phyloP scores from a whole-genome alignment of 495 filamentous ascomycete genomes.

The Podospora australis region DNA sequence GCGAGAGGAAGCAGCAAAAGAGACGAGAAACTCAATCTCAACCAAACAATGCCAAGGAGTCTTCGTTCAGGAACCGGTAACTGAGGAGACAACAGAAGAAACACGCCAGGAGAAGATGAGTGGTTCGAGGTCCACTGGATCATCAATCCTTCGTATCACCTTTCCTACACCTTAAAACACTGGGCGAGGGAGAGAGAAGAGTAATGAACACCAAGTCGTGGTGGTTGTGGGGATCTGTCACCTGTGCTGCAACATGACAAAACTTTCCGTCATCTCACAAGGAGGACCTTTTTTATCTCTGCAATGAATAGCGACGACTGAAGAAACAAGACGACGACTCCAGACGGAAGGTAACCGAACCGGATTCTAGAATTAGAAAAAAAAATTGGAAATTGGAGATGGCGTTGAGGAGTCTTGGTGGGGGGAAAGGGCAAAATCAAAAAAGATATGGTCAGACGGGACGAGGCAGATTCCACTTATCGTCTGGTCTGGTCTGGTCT shows the following conservation, averaged over 20 bases:
- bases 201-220: no score
- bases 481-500: no score
- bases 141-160: constrained; percentile 18
- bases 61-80: not conserved
- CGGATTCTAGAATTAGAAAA: no score
- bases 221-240: not conserved
- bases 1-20: not conserved
- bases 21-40: constrained; percentile 2
- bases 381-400: not conserved
- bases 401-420: not conserved
- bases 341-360: not conserved
- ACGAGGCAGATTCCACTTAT: no score
- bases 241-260: constrained; percentile 5
- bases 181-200: constrained; percentile 13
- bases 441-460: no score
- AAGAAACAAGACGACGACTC: no score
- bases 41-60: constrained; percentile 13
- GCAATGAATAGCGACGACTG: not conserved
- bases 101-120: constrained; percentile 10
- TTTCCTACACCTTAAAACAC: constrained; percentile 23
- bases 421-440: no score
- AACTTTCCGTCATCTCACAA: not conserved
- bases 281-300: not conserved
- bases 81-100: constrained; percentile 8
- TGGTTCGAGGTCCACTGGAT: constrained; percentile 24